Evolutionary conservation across 768 basidiomycete species (phyloP), one percentile per base, ranked within the genome.

Genomic region (Hebeloma cylindrosporum): DNA sequence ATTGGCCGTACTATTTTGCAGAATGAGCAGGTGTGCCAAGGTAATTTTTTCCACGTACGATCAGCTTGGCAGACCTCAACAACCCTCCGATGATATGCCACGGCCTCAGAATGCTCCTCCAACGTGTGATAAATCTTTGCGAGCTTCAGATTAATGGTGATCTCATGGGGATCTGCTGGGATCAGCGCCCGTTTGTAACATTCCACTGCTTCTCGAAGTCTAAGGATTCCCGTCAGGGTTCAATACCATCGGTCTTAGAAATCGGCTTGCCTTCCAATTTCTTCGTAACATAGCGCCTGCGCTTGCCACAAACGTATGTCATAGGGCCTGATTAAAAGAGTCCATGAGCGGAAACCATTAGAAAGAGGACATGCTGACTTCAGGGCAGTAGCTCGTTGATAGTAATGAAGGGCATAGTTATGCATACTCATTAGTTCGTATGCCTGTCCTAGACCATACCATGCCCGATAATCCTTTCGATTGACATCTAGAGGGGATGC

Each of bases 391-490:
- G 96, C 94, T 58, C 91, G 83, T 60, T 97, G 94, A 61, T 94
- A 98, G 66, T 98, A 99, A 65, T 95, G 83, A 21, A 98, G 72
- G 4, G 95, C 88, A 68, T 98, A 98, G 60, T 91, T 85, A 51
- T 92, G 92, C 94, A 98, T 98, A 60, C 88, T 93, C 41, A 98
- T 69, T 17, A 99, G 75, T 58, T 98, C 95, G 61, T 98, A 99
- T 9, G 95, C 93, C 62, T 99, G 96, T 3, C 95, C 96, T 40
- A 99, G 82, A 26, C 96, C 96, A 66, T 94, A 97, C 96, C 96
- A 99, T 5, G 94, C 95, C 46, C 95, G 71, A 60, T 96, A 97
- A 67, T 99, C 96, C 61, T 97, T 96, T 43, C 91, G 79, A 58
- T 95, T 95, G 52, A 96, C 85, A 58, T 98, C 95, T 97, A 48